Percentiles rank a stretch among this genome's conserved stretches.
Evolutionary conservation across 768 basidiomycete genomes (phyloP).

Genomic region (Russula foetens): DNA sequence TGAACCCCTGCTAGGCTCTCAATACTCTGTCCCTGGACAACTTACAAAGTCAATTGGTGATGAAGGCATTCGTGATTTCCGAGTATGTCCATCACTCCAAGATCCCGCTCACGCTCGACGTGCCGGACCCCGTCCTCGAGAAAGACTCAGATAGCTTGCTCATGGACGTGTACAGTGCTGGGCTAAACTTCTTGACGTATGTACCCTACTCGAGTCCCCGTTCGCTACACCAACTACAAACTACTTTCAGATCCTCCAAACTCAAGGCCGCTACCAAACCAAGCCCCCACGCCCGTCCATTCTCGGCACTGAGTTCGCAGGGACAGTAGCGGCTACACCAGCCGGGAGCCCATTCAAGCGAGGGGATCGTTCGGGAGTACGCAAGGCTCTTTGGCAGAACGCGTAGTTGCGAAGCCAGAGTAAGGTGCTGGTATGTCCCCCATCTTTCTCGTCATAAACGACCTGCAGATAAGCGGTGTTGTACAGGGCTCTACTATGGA

Average conservation of each 20-base stretch:
- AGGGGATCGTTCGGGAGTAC: conserved; percentile 82
- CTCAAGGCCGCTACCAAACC: conserved; percentile 74
- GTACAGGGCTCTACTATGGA: conserved; percentile 41
- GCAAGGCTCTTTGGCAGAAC: conserved; percentile 78
- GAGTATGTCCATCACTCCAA: conserved; percentile 36
- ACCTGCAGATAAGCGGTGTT: background rate
- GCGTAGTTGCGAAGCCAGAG: conserved; percentile 46
- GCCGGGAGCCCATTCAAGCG: conserved; percentile 65
- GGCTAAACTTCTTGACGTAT: conserved; percentile 39
- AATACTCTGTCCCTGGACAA: background rate
- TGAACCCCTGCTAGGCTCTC: background rate
- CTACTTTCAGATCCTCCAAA: conserved; percentile 21
- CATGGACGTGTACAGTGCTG: conserved; percentile 44
- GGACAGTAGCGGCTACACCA: conserved; percentile 77
- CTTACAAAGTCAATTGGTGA: conserved; percentile 4
- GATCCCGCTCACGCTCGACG: conserved; percentile 30
- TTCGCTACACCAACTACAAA: conserved; percentile 24
- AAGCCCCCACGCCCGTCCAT: conserved; percentile 81
- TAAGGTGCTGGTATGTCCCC: conserved; percentile 61
- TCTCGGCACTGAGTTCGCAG: conserved; percentile 81
- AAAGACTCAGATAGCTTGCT: conserved; percentile 33
- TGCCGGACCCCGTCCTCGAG: conserved; percentile 30
- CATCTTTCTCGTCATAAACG: background rate
- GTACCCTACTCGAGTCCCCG: background rate
- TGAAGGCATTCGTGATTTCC: conserved; percentile 32